Conservation (phyloP, 768 basidiomycete genomes). For the Rhizopogon sp. region DNA sequence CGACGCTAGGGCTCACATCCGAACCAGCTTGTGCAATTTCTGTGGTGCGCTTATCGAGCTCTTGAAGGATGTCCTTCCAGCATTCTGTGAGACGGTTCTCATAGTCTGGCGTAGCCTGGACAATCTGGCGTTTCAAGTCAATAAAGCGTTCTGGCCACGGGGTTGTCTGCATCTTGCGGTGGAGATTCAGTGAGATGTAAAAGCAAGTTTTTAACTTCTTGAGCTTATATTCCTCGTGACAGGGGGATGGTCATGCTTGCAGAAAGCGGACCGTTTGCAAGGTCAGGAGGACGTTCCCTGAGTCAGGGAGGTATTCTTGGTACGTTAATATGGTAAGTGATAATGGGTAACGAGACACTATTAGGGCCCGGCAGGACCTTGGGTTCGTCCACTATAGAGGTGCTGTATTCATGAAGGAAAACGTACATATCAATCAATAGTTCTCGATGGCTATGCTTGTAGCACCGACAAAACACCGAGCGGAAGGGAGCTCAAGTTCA, state of each 20-base stretch:
- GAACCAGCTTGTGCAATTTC: constrained; percentile 45
- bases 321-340: too few relatives aligned
- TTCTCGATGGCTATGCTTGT: not conserved
- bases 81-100: constrained; percentile 43
- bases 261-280: constrained; percentile 1
- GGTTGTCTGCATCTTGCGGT: constrained; percentile 1
- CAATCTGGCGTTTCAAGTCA: constrained; percentile 57
- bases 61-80: constrained; percentile 54
- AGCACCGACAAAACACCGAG: not conserved
- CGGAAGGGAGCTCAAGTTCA: not conserved
- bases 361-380: not conserved
- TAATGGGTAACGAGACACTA: not conserved
- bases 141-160: constrained; percentile 39
- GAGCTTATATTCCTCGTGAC: constrained; percentile 8
- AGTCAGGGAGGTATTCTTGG: not conserved
- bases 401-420: not conserved
- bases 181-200: not conserved
- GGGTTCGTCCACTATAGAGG: not conserved
- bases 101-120: constrained; percentile 35
- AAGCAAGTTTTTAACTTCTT: not conserved
- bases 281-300: not conserved
- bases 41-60: constrained; percentile 42
- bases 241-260: not conserved
- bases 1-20: constrained; percentile 34
- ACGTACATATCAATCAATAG: not conserved